A percentile compares a stretch with the other conserved stretches of the same genome.
Evolutionary conservation across 1,139 yeast species (phyloP).

Genomic region (Blastobotrys malaysiensis): DNA sequence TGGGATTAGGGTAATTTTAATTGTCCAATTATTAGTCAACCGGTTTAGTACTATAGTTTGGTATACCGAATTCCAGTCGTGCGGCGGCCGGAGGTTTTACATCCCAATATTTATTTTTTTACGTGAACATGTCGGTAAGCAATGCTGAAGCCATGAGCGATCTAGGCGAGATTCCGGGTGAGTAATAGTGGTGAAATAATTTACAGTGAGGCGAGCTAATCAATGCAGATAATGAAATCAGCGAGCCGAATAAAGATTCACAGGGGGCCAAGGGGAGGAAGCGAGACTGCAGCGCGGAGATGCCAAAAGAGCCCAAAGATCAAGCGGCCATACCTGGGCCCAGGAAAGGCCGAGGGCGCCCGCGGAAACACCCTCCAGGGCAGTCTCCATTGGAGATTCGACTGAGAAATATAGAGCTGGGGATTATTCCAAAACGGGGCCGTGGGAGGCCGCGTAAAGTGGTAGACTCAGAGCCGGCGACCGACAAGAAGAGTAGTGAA

Average conservation of each 20-base stretch:
- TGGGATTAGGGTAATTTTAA: no score
- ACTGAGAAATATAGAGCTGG: slow-evolving; percentile 4
- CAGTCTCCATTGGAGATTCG: slow-evolving; percentile 9
- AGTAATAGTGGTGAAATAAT: neutral
- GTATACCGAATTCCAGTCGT: neutral
- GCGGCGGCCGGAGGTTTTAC: neutral
- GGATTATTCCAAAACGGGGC: slow-evolving; percentile 5
- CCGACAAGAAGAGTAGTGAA: slow-evolving; percentile 1
- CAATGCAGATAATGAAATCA: neutral
- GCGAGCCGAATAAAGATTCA: neutral
- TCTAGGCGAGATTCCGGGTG: neutral
- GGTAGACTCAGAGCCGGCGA: neutral
- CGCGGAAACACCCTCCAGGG: slow-evolving; percentile 14
- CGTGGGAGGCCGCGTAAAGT: neutral
- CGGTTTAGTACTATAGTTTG: no score
- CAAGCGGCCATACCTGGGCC: neutral
- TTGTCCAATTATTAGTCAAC: no score
- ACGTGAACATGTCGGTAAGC: no score
- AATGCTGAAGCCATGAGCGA: neutral
- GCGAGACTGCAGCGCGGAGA: slow-evolving; percentile 6
- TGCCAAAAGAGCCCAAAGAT: slow-evolving; percentile 7
- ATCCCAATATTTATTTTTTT: neutral
- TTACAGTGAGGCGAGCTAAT: neutral
- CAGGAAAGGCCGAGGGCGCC: slow-evolving; percentile 13
- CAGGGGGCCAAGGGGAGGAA: neutral